Conservation (phyloP, 441 rosid genomes). For the Populus hybrid region DNA sequence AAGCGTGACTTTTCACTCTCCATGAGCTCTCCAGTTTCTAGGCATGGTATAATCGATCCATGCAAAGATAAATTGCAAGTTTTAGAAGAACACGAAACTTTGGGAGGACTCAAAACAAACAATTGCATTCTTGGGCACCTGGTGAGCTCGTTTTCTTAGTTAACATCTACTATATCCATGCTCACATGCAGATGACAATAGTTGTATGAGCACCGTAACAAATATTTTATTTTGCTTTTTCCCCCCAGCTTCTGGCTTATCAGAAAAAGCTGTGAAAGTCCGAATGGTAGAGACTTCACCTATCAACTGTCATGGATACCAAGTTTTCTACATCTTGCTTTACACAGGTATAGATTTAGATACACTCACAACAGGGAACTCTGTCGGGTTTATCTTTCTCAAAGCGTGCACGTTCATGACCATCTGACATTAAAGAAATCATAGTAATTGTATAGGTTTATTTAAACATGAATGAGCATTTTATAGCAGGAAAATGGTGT, state of each 20-base stretch:
- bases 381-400: constrained; percentile 1
- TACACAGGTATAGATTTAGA: constrained; percentile 6
- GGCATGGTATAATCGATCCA: constrained; percentile 24
- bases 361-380: constrained; percentile 1
- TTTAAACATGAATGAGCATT: not conserved
- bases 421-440: not conserved
- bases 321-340: not conserved
- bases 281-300: constrained; percentile 3
- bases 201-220: not conserved
- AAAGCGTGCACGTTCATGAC: not conserved
- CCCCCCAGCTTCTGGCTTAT: constrained; percentile 40
- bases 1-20: constrained; percentile 23
- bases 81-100: constrained; percentile 43
- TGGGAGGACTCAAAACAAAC: constrained; percentile 34
- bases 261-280: constrained; percentile 24
- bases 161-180: not conserved
- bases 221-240: not conserved
- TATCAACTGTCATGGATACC: constrained; percentile 9
- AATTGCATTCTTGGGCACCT: constrained; percentile 31
- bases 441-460: not conserved
- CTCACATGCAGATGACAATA: not conserved
- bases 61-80: constrained; percentile 38
- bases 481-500: not conserved
- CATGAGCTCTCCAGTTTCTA: constrained; percentile 1
- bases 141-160: constrained; percentile 27